Conservation (phyloP, 306 rosid species). For the Glycine latifolia region DNA sequence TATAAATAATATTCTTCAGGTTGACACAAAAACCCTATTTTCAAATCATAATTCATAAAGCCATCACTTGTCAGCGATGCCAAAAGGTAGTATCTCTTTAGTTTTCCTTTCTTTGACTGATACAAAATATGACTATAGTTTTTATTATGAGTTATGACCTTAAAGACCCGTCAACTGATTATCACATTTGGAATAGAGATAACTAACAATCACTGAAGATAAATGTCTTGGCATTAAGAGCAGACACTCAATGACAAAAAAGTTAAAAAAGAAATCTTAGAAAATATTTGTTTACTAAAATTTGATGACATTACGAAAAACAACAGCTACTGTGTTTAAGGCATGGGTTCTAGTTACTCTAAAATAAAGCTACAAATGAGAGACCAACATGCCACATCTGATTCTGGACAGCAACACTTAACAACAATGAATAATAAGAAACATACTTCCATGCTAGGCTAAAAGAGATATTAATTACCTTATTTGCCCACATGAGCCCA, state of each 20-base stretch:
- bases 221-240: neutral
- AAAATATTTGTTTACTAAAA: neutral
- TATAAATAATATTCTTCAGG: slow-evolving; percentile 13
- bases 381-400: neutral
- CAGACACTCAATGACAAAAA: slow-evolving; percentile 14
- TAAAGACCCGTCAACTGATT: no score
- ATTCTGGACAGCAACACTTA: slow-evolving; percentile 31
- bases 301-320: neutral
- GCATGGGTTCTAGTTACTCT: slow-evolving; percentile 23
- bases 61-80: neutral
- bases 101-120: slow-evolving; percentile 9
- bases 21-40: slow-evolving; percentile 1
- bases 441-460: neutral
- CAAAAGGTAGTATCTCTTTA: neutral
- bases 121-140: neutral
- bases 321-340: neutral
- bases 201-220: no score
- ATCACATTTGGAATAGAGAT: no score
- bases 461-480: slow-evolving; percentile 42
- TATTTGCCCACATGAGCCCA: slow-evolving; percentile 70
- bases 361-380: slow-evolving; percentile 34
- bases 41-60: slow-evolving; percentile 8
- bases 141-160: neutral
- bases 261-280: neutral
- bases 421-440: slow-evolving; percentile 12